A percentile compares a stretch with the other conserved stretches of the same genome.
phyloP scores from a whole-genome alignment of 2,329 filamentous ascomycete genomes.

The Juglanconis sp. region DNA sequence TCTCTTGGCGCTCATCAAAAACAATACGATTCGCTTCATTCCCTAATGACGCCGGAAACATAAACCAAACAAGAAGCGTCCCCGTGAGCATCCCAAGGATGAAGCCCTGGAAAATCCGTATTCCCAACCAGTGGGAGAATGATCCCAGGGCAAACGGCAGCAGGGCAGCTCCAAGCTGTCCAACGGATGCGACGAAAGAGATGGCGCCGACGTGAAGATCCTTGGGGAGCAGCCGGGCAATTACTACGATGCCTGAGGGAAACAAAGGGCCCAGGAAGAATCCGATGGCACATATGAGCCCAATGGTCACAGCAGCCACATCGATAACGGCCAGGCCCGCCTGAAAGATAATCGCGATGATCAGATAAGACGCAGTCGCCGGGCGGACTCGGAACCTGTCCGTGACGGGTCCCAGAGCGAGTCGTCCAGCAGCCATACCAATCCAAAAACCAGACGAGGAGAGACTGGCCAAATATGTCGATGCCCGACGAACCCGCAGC shows the following conservation, averaged over 20 bases:
- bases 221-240: slow-evolving; percentile 33
- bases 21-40: slow-evolving; percentile 24
- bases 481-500: slow-evolving; percentile 34
- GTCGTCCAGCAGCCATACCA: slow-evolving; percentile 40
- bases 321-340: slow-evolving; percentile 20
- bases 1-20: slow-evolving; percentile 50
- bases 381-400: slow-evolving; percentile 27
- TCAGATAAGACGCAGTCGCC: slow-evolving; percentile 26
- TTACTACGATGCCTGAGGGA: slow-evolving; percentile 36
- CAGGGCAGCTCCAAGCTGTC: slow-evolving; percentile 40
- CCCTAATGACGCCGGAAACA: slow-evolving; percentile 2
- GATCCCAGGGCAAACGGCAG: slow-evolving; percentile 42
- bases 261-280: slow-evolving; percentile 40
- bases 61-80: slow-evolving; percentile 19
- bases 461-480: slow-evolving; percentile 34
- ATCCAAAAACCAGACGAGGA: slow-evolving; percentile 42
- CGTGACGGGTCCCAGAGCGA: slow-evolving; percentile 30
- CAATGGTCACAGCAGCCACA: slow-evolving; percentile 24
- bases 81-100: slow-evolving; percentile 23
- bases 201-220: slow-evolving; percentile 41
- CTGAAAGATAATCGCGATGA: slow-evolving; percentile 21
- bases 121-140: slow-evolving; percentile 34
- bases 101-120: slow-evolving; percentile 33
- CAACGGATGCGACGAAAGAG: slow-evolving; percentile 40
- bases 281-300: slow-evolving; percentile 31